Percentiles rank a stretch among this genome's conserved stretches.
Conservation (phyloP, 2,329 filamentous ascomycete species). For the Trichoderma sp. region DNA sequence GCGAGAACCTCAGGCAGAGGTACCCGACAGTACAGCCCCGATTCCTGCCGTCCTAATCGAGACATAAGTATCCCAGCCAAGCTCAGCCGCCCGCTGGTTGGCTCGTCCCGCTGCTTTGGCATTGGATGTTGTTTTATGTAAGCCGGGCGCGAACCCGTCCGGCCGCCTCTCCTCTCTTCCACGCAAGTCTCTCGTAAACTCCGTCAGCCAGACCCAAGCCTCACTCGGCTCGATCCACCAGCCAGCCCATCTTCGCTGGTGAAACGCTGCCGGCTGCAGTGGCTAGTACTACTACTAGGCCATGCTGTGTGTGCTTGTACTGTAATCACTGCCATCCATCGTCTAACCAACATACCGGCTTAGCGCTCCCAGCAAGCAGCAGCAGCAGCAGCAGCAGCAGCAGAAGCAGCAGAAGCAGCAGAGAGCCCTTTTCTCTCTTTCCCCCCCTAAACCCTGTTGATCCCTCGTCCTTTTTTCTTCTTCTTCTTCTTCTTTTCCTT, state of each 20-base stretch:
- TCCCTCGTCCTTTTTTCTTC: background rate
- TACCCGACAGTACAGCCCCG: background rate
- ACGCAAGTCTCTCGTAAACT: background rate
- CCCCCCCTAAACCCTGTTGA: slow-evolving; percentile 15
- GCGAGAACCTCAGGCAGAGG: background rate
- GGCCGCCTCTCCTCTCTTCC: background rate
- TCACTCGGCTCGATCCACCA: slow-evolving; percentile 23
- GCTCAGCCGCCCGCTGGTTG: background rate
- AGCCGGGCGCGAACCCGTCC: slow-evolving; percentile 11
- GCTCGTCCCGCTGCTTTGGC: background rate
- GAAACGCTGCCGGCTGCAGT: slow-evolving; percentile 22
- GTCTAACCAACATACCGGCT: background rate
- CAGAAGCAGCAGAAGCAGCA: too few relatives aligned
- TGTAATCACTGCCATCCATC: slow-evolving; percentile 1
- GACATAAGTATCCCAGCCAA: slow-evolving; percentile 7
- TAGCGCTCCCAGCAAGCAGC: slow-evolving; percentile 12
- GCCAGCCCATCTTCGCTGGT: slow-evolving; percentile 13
- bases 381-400: background rate
- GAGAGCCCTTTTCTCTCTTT: background rate
- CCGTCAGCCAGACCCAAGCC: slow-evolving; percentile 22
- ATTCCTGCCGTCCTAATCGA: background rate
- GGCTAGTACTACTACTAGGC: slow-evolving; percentile 3
- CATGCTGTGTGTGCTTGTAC: too few relatives aligned
- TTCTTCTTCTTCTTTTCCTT: background rate
- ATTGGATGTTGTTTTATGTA: slow-evolving; percentile 7